Evolutionary conservation across 1,284 basidiomycete species (phyloP).

Genomic region (Grifola frondosa): DNA sequence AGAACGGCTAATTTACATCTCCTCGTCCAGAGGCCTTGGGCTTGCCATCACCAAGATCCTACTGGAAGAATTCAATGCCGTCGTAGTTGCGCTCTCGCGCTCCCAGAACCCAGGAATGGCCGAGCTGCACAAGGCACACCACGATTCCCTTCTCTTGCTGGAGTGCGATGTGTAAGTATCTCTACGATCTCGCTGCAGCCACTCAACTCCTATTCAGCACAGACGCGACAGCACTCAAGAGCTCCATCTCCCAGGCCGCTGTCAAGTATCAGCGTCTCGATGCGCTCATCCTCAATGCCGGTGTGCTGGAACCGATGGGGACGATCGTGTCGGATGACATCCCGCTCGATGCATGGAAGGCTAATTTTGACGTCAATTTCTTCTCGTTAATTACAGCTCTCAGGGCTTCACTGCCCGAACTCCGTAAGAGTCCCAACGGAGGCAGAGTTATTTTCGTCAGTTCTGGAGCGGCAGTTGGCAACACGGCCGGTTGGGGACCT

Average conservation of each 20-base stretch:
- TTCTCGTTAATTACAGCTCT: conserved; percentile 76
- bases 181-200: conserved; percentile 11
- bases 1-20: conserved; percentile 12
- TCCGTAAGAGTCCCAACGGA: conserved; percentile 58
- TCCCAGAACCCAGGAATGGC: conserved; percentile 62
- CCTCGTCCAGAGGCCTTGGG: conserved; percentile 74
- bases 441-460: conserved; percentile 79
- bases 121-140: conserved; percentile 48
- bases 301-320: conserved; percentile 54
- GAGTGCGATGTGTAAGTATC: conserved; percentile 72
- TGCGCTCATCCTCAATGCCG: conserved; percentile 80
- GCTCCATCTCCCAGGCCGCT: conserved; percentile 47
- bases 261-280: conserved; percentile 65
- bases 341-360: conserved; percentile 53
- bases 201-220: conserved; percentile 39
- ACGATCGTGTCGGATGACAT: conserved; percentile 39
- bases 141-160: conserved; percentile 48
- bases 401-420: conserved; percentile 60
- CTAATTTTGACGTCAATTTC: conserved; percentile 80
- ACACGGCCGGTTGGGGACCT: conserved; percentile 69
- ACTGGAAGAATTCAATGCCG: conserved; percentile 56
- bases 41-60: conserved; percentile 69
- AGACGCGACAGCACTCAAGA: conserved; percentile 54
- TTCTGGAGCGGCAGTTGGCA: conserved; percentile 76
- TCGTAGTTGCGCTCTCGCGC: conserved; percentile 78